Evolutionary conservation across 768 basidiomycete genomes (phyloP).

Genomic region (Hygrophoropsis aurantiaca): DNA sequence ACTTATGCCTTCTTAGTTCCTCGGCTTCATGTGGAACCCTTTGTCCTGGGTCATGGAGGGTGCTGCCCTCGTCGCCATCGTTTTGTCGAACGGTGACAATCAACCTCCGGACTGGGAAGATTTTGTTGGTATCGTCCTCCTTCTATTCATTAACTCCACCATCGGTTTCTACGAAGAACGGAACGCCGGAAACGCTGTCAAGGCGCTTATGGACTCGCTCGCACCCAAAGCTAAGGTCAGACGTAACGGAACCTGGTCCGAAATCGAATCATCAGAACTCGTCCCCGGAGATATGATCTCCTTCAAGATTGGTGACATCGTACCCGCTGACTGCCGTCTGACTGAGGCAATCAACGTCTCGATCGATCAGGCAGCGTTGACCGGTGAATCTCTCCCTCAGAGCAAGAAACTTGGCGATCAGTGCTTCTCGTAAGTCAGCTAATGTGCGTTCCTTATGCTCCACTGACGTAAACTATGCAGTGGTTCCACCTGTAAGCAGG

Average conservation of each 20-base stretch:
- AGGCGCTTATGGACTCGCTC: conserved; percentile 98
- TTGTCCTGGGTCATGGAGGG: conserved; percentile 99
- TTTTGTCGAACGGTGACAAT: conserved; percentile 87
- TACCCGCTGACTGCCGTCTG: conserved; percentile 96
- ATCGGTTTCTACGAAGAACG: conserved; percentile 99
- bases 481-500: conserved; percentile 98
- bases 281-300: conserved; percentile 96
- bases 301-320: conserved; percentile 99
- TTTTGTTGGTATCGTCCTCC: conserved; percentile 92
- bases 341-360: conserved; percentile 96
- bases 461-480: no score
- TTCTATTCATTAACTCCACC: conserved; percentile 90
- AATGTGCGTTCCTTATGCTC: no score
- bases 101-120: conserved; percentile 95
- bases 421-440: conserved; percentile 97
- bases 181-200: conserved; percentile 97
- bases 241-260: conserved; percentile 81
- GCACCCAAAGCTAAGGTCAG: conserved; percentile 96
- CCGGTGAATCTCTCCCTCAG: conserved; percentile 94
- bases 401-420: conserved; percentile 93
- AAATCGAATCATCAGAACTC: conserved; percentile 86
- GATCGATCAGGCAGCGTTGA: conserved; percentile 97
- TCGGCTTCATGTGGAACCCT: conserved; percentile 99
- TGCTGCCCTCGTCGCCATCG: conserved; percentile 92
- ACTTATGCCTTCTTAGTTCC: conserved; percentile 50